Evolutionary conservation across 257 asterid genomes (phyloP), one percentile per base, ranked within the genome.

Genomic region (Scutellaria galericulata): DNA sequence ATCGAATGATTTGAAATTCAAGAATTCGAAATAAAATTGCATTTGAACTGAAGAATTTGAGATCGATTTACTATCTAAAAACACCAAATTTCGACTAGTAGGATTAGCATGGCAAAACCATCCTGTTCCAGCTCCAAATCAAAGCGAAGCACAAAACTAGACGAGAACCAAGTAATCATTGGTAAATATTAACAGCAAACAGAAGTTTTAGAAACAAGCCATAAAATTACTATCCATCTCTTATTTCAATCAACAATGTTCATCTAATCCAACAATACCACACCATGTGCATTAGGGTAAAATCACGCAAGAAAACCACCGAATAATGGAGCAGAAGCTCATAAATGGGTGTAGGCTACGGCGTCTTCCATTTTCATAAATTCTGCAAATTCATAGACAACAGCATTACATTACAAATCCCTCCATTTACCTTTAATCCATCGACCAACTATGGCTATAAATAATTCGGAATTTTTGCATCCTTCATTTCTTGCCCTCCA

Each of bases 401-500:
- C 68, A 74, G 46, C 65, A 52, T 7, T n/a, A 55, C 57, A 53
- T 10, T 46, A 65, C 24, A 45, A 66, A 27, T 55, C 56, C 58
- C 64, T 13, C 2, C 3, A 24, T 24, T 24, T 24, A 24, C 45
- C 44, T 3, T 24, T 46, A 5, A 44, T 24, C 65, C 47, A 46
- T 13, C 12, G 67, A 47, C 70, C 37, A 62, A 46, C 45, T 37
- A 24, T 10, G 44, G 31, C 52, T 40, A n/a, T 42, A 59, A 42
- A n/a, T 42, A 59, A 42, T 3, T 40, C 44, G 81, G 75, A 22
- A 20, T 39, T 27, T 7, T 64, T 40, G 71, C 68, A 39, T 40
- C 66, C 53, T 58, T 75, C 61, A 81, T n/a, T 64, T 68, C 42
- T 63, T 71, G 51, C 94, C 91, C 13, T 84, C 89, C 3, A 91